A percentile compares a stretch with the other conserved stretches of the same genome.
Evolutionary conservation across 2,329 filamentous ascomycete species (phyloP).

Genomic region (Xylaria sp.): DNA sequence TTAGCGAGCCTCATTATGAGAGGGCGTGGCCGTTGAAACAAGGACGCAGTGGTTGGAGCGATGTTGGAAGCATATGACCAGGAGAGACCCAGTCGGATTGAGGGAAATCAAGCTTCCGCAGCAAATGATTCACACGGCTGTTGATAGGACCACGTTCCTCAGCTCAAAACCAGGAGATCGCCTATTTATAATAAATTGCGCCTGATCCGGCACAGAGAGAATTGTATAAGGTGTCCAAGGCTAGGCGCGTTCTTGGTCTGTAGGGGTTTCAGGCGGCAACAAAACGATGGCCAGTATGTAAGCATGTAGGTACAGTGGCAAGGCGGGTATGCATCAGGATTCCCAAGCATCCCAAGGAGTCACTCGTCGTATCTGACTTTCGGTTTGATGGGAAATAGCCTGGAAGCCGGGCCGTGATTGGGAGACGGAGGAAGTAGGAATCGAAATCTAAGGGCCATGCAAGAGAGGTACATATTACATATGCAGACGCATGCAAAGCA

Average conservation of each 20-base stretch:
- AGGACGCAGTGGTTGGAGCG: neutral
- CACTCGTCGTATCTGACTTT: constrained; percentile 20
- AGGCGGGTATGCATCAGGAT: constrained; percentile 5
- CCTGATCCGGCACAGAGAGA: constrained; percentile 26
- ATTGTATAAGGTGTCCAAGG: constrained; percentile 7
- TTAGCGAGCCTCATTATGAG: constrained; percentile 15
- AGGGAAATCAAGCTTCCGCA: neutral
- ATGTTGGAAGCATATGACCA: constrained; percentile 16
- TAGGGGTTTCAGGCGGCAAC: constrained; percentile 19
- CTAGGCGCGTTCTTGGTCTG: constrained; percentile 12
- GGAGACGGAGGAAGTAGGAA: constrained; percentile 6
- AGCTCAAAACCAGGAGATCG: constrained; percentile 9
- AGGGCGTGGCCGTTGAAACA: constrained; percentile 11
- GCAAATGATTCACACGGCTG: neutral
- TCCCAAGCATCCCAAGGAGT: neutral
- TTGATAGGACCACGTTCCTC: constrained; percentile 33
- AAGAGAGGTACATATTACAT: constrained; percentile 15
- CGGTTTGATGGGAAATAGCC: constrained; percentile 14
- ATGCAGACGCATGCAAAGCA: constrained; percentile 21
- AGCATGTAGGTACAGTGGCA: constrained; percentile 3
- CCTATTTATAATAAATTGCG: constrained; percentile 22
- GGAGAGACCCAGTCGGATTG: constrained; percentile 13
- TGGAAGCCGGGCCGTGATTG: constrained; percentile 6
- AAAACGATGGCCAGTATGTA: constrained; percentile 2
- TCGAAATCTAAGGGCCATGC: constrained; percentile 7